These are phyloP conservation scores for Ophiosphaerella herpotricha DNA, from an alignment of 2,329 filamentous ascomycete genomes.

Conservation along the genomic window DNA sequence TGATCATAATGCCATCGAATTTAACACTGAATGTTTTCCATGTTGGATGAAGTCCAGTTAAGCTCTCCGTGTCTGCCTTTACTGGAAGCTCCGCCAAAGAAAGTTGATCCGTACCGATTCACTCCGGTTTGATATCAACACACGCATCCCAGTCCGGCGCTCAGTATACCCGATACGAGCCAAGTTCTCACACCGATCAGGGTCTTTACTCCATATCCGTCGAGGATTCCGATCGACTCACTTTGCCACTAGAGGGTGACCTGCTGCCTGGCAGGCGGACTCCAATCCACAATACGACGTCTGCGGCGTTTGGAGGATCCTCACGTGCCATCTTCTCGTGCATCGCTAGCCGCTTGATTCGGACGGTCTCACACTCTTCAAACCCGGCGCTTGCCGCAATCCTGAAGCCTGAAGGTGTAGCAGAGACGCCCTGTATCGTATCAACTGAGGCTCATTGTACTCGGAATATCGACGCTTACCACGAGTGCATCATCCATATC, in stretches of 20 bases:
- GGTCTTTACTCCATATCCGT: conserved; percentile 7
- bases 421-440: conserved; percentile 26
- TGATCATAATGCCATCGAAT: too few species aligned
- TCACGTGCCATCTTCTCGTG: conserved; percentile 2
- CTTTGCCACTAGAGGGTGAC: conserved; percentile 2
- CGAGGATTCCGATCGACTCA: conserved; percentile 8
- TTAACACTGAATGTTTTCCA: too few species aligned
- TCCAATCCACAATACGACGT: conserved; percentile 23
- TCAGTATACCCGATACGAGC: background rate
- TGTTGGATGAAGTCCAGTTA: conserved; percentile 1
- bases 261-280: conserved; percentile 10
- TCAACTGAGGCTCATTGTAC: conserved; percentile 1
- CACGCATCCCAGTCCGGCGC: background rate
- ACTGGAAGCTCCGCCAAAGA: background rate
- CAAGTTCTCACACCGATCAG: conserved; percentile 18
- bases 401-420: conserved; percentile 27
- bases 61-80: conserved; percentile 3
- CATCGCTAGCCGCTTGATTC: conserved; percentile 14
- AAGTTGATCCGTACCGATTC: background rate
- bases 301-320: conserved; percentile 5
- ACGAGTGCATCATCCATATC: conserved; percentile 27
- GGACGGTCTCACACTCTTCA: conserved; percentile 26
- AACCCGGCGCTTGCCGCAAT: conserved; percentile 34
- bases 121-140: background rate
- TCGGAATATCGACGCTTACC: conserved; percentile 12